Evolutionary conservation across 2,329 filamentous ascomycete species (phyloP).

Genomic region (Plenodomus tracheiphilus): DNA sequence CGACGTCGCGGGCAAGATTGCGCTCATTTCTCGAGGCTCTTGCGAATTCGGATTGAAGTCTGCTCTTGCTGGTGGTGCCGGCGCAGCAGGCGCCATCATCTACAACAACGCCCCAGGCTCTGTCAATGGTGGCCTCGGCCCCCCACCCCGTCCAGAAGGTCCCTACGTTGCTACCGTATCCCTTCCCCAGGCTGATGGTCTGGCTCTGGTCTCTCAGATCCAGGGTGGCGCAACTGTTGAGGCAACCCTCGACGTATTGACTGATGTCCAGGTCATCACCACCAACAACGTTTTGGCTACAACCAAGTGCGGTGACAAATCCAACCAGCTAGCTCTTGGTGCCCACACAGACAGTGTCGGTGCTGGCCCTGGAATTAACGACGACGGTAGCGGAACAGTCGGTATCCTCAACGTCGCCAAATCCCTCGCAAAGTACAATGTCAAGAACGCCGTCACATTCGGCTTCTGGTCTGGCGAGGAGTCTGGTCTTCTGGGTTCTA

Average conservation of each 20-base stretch:
- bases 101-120: slow-evolving; percentile 71
- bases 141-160: slow-evolving; percentile 56
- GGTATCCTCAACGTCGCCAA: slow-evolving; percentile 44
- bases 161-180: slow-evolving; percentile 70
- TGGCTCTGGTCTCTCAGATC: slow-evolving; percentile 59
- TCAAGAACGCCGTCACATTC: slow-evolving; percentile 46
- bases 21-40: slow-evolving; percentile 69
- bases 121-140: slow-evolving; percentile 67
- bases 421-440: slow-evolving; percentile 41
- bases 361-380: slow-evolving; percentile 47
- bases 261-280: slow-evolving; percentile 51
- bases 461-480: slow-evolving; percentile 47
- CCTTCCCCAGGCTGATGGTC: slow-evolving; percentile 63
- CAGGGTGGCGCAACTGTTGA: slow-evolving; percentile 47
- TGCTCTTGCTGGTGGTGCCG: slow-evolving; percentile 66
- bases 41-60: slow-evolving; percentile 76
- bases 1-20: slow-evolving; percentile 64
- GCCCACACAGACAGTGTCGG: slow-evolving; percentile 45
- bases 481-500: slow-evolving; percentile 41
- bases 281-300: slow-evolving; percentile 49
- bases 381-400: slow-evolving; percentile 44
- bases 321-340: slow-evolving; percentile 42
- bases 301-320: slow-evolving; percentile 39
- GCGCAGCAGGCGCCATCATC: slow-evolving; percentile 71
- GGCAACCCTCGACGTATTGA: slow-evolving; percentile 49